Conservation (phyloP, 176 grass and related monocot genomes). For the Poa pratensis region DNA sequence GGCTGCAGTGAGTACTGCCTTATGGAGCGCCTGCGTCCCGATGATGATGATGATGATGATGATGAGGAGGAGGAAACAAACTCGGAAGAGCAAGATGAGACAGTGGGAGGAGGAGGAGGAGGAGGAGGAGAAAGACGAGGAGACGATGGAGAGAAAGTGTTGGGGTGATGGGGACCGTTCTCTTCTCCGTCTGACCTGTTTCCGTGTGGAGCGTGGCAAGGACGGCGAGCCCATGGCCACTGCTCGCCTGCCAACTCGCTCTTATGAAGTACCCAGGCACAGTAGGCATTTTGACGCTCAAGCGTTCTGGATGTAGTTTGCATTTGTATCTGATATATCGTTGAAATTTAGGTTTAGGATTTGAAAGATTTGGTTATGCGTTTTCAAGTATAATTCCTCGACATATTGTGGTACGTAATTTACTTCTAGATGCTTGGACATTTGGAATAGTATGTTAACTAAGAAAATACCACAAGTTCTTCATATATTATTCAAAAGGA, state of each 20-base stretch:
- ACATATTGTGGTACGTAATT: background rate
- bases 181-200: background rate
- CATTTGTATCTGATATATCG: background rate
- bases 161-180: background rate
- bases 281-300: background rate
- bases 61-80: no score
- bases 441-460: background rate
- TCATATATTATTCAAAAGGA: background rate
- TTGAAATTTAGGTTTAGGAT: background rate
- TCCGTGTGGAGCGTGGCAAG: background rate
- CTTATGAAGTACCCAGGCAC: background rate
- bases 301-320: background rate
- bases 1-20: background rate
- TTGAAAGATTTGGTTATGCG: background rate
- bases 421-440: background rate
- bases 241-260: background rate
- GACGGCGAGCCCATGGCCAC: background rate
- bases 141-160: background rate
- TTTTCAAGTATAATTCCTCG: background rate
- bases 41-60: no score
- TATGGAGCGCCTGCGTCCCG: background rate
- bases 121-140: no score
- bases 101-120: no score
- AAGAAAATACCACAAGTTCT: background rate
- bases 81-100: background rate